Percentiles rank a stretch among this genome's conserved stretches.
These are phyloP conservation scores for Oidium heveae DNA, from an alignment of 2,329 filamentous ascomycete species.

Conservation along the genomic window DNA sequence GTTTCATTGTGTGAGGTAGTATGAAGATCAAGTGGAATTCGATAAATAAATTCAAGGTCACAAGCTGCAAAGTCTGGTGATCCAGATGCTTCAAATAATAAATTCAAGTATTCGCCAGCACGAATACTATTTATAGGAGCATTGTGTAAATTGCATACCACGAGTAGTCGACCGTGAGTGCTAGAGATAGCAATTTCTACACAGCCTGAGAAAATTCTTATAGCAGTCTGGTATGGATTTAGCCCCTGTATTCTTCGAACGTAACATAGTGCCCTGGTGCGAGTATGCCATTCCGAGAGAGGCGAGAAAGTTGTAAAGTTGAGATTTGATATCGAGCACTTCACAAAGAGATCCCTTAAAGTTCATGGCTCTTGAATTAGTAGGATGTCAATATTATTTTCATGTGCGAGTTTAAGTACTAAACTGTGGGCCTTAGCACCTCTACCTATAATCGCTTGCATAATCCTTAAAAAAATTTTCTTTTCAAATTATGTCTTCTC, in stretches of 20 bases:
- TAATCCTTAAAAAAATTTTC: background rate
- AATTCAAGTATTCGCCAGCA: background rate
- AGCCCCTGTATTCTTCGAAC: background rate
- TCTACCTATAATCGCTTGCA: background rate
- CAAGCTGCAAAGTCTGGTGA: background rate
- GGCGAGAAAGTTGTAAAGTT: background rate
- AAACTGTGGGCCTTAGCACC: background rate
- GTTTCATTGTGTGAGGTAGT: background rate
- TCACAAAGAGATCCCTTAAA: background rate
- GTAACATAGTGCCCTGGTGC: background rate
- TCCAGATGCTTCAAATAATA: background rate
- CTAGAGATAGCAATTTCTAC: background rate
- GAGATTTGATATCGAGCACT: background rate
- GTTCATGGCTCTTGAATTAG: background rate
- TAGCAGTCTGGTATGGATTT: background rate
- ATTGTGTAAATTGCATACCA: background rate
- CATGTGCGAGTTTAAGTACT: background rate
- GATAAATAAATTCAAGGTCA: background rate
- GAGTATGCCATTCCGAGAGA: background rate
- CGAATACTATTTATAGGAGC: background rate
- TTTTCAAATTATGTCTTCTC: background rate
- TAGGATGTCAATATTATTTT: too few relatives aligned
- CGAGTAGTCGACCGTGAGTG: background rate
- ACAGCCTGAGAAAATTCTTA: background rate
- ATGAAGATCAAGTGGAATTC: background rate